Conservation (phyloP, 495 filamentous ascomycete genomes). For the Daldinia childiae region DNA sequence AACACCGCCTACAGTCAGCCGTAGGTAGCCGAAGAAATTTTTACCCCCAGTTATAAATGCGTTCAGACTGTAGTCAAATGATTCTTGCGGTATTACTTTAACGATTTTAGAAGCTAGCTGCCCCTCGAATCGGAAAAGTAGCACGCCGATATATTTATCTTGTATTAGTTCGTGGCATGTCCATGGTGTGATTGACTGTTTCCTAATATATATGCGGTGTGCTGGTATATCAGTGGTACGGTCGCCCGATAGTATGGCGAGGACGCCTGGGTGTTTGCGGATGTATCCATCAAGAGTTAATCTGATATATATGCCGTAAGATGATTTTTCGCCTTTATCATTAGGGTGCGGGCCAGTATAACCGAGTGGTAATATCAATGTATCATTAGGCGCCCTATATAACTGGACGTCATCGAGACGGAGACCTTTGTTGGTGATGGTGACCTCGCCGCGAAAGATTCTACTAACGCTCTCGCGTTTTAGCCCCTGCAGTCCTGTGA, state of each 20-base stretch:
- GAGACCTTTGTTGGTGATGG: constrained; percentile 23
- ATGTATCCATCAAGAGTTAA: constrained; percentile 24
- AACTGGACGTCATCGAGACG: constrained; percentile 19
- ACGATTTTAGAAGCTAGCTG: constrained; percentile 4
- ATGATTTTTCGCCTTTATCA: not conserved
- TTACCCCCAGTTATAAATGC: constrained; percentile 16
- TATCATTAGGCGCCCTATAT: not conserved
- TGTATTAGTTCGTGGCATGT: not conserved
- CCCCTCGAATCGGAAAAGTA: constrained; percentile 10
- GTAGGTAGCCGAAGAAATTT: constrained; percentile 20
- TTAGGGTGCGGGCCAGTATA: not conserved
- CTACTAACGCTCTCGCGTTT: not conserved
- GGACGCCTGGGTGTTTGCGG: constrained; percentile 9
- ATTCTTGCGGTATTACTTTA: constrained; percentile 14
- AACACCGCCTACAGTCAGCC: not conserved
- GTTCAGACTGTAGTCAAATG: constrained; percentile 11
- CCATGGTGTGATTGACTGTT: constrained; percentile 10
- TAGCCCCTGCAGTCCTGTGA: not conserved
- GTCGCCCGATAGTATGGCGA: constrained; percentile 3
- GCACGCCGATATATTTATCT: constrained; percentile 9
- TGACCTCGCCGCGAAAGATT: constrained; percentile 7
- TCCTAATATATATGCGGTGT: constrained; percentile 21
- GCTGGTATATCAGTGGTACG: constrained; percentile 7
- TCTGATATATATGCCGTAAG: constrained; percentile 14
- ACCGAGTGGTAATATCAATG: constrained; percentile 11